Evolutionary conservation across 2,329 filamentous ascomycete species (phyloP).

Genomic region (Phyllosticta paracitricarpa): DNA sequence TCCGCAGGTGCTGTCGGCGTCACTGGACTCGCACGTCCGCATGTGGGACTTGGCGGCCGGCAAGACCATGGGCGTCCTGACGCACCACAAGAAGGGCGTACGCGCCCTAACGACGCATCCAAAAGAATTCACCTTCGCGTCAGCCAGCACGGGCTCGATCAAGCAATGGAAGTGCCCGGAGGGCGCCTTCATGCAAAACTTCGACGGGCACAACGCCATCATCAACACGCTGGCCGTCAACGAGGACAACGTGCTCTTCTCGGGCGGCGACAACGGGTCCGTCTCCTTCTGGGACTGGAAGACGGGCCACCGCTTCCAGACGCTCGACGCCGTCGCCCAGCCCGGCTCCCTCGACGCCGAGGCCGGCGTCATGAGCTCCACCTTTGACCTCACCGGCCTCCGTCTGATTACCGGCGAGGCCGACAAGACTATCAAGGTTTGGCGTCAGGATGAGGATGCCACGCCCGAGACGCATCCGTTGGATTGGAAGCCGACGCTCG

Average conservation of each 20-base stretch:
- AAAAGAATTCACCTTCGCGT: slow-evolving; percentile 91
- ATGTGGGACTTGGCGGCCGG: slow-evolving; percentile 94
- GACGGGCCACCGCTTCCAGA: slow-evolving; percentile 83
- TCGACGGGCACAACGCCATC: slow-evolving; percentile 90
- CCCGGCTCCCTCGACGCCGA: slow-evolving; percentile 91
- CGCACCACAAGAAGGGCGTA: slow-evolving; percentile 97
- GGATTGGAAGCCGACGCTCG: slow-evolving; percentile 79
- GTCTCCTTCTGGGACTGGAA: slow-evolving; percentile 99
- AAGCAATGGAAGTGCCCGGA: slow-evolving; percentile 99
- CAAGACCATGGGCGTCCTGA: slow-evolving; percentile 91
- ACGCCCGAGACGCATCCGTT: slow-evolving; percentile 86
- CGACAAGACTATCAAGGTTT: slow-evolving; percentile 95
- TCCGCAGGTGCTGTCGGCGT: slow-evolving; percentile 89
- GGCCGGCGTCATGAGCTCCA: slow-evolving; percentile 87
- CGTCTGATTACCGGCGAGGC: slow-evolving; percentile 89
- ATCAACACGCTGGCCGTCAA: slow-evolving; percentile 93
- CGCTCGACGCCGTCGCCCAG: slow-evolving; percentile 82
- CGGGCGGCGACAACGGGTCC: slow-evolving; percentile 88
- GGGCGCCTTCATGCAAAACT: slow-evolving; percentile 98
- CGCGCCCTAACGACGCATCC: slow-evolving; percentile 77
- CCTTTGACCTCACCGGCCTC: slow-evolving; percentile 80
- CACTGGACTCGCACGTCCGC: slow-evolving; percentile 80
- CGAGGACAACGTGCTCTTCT: slow-evolving; percentile 90
- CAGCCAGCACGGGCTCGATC: slow-evolving; percentile 82
- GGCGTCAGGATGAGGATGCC: slow-evolving; percentile 86